phyloP scores from a whole-genome alignment of 805 yeast genomes.

The Brettanomyces custersianus region DNA sequence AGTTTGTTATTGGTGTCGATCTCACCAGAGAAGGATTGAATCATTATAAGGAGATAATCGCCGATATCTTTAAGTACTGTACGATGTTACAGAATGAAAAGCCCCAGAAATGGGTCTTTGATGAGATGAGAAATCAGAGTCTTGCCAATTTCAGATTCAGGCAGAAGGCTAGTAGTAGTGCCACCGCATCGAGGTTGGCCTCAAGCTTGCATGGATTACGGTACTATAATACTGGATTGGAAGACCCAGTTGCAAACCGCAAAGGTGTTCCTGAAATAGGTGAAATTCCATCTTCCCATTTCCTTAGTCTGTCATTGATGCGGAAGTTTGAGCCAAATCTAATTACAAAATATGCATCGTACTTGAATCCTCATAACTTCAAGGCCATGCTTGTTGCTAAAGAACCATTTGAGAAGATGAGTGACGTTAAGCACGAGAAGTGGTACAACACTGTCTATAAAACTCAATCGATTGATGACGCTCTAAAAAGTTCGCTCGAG shows the following conservation, averaged over 20 bases:
- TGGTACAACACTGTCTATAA: constrained; percentile 91
- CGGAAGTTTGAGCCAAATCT: constrained; percentile 49
- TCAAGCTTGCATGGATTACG: constrained; percentile 18
- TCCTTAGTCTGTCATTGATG: constrained; percentile 47
- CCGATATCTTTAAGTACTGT: constrained; percentile 63
- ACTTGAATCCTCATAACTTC: constrained; percentile 51
- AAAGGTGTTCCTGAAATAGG: constrained; percentile 7
- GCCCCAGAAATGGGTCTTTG: constrained; percentile 72
- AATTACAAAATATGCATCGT: constrained; percentile 39
- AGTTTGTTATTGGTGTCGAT: constrained; percentile 64
- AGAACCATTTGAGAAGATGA: constrained; percentile 33
- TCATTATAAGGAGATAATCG: constrained; percentile 53
- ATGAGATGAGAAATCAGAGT: constrained; percentile 66
- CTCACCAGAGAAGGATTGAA: constrained; percentile 65
- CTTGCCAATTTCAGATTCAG: constrained; percentile 66
- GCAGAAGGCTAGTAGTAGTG: constrained; percentile 66
- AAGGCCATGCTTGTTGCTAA: constrained; percentile 47
- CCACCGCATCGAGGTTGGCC: constrained; percentile 51
- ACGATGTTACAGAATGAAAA: constrained; percentile 45
- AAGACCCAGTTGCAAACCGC: constrained; percentile 7
- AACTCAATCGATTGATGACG: constrained; percentile 33
- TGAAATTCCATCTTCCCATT: constrained; percentile 51
- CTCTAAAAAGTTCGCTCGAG: constrained; percentile 18
- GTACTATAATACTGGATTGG: constrained; percentile 16
- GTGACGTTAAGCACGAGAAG: constrained; percentile 39